Conservation (phyloP, 352 stramenopile species). For the Globisporangium carolinianum region DNA sequence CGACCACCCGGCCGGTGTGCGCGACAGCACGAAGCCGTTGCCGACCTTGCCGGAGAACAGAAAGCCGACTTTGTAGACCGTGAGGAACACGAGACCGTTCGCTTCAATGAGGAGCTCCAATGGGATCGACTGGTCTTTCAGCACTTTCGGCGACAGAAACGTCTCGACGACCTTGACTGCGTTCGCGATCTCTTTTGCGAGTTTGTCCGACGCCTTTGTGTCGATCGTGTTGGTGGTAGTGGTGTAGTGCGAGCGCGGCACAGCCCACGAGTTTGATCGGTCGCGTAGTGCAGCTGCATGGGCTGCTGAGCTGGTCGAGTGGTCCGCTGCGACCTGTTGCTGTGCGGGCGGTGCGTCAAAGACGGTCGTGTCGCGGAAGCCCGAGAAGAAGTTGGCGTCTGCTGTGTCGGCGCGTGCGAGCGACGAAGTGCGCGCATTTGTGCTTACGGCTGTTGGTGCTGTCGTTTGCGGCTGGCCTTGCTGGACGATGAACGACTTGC, state of each 20-base stretch:
- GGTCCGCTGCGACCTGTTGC: not conserved
- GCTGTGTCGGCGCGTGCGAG: constrained; percentile 34
- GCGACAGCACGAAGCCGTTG: constrained; percentile 72
- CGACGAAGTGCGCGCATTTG: not conserved
- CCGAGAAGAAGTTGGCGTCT: constrained; percentile 24
- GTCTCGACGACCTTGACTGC: constrained; percentile 61
- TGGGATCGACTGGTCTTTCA: constrained; percentile 81
- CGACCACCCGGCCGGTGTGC: constrained; percentile 65
- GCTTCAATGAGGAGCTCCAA: constrained; percentile 66
- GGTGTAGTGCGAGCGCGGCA: constrained; percentile 21
- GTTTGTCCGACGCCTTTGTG: constrained; percentile 41
- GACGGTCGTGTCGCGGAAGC: constrained; percentile 11
- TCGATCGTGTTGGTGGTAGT: constrained; percentile 41
- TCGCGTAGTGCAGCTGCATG: constrained; percentile 35
- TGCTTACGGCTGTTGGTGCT: constrained; percentile 12
- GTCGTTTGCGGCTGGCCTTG: constrained; percentile 17
- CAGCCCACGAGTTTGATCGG: constrained; percentile 50
- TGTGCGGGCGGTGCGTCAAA: constrained; percentile 10
- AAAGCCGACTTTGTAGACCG: constrained; percentile 78
- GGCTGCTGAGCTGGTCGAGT: constrained; percentile 8
- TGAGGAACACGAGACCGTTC: constrained; percentile 71
- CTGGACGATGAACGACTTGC: constrained; percentile 44
- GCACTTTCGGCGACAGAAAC: constrained; percentile 62
- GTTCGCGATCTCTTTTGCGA: constrained; percentile 58
- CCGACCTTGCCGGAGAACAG: constrained; percentile 74